Conservation (phyloP, 148 eudicot genomes). For the Euryodendron excelsum region DNA sequence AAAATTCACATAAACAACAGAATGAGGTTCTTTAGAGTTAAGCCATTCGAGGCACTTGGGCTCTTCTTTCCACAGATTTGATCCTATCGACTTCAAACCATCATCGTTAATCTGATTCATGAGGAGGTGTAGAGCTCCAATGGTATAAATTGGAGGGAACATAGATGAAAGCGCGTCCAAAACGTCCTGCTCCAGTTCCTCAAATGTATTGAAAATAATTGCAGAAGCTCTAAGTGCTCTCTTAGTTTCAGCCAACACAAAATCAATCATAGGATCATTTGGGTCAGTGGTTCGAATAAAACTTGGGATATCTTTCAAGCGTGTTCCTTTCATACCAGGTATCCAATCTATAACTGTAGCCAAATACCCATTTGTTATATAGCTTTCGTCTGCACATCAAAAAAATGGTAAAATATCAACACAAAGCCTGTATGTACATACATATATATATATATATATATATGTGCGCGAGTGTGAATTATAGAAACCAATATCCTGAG, state of each 20-base stretch:
- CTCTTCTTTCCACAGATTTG: constrained; percentile 38
- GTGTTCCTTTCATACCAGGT: constrained; percentile 36
- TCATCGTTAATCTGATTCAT: neutral
- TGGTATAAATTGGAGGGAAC: constrained; percentile 21
- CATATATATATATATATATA: neutral
- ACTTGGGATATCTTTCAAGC: constrained; percentile 33
- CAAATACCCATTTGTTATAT: constrained; percentile 26
- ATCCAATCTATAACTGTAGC: constrained; percentile 32
- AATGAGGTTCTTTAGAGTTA: constrained; percentile 27
- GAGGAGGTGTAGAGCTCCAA: constrained; percentile 32
- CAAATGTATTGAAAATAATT: constrained; percentile 36
- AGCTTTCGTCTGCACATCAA: constrained; percentile 22
- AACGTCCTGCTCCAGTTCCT: constrained; percentile 27
- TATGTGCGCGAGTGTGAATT: too few relatives aligned
- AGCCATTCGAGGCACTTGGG: constrained; percentile 35
- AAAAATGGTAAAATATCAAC: neutral
- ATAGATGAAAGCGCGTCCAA: constrained; percentile 22
- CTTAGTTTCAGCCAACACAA: neutral
- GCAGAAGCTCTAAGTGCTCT: constrained; percentile 12
- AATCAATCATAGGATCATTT: constrained; percentile 20
- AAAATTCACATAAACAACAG: constrained; percentile 34
- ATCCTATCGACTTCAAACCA: constrained; percentile 2
- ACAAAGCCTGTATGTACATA: neutral
- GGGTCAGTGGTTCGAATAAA: constrained; percentile 29
- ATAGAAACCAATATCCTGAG: too few relatives aligned